Base-by-base conservation (phyloP, 2,329 filamentous ascomycete genomes). In the Pestalotiopsis sp. region DNA sequence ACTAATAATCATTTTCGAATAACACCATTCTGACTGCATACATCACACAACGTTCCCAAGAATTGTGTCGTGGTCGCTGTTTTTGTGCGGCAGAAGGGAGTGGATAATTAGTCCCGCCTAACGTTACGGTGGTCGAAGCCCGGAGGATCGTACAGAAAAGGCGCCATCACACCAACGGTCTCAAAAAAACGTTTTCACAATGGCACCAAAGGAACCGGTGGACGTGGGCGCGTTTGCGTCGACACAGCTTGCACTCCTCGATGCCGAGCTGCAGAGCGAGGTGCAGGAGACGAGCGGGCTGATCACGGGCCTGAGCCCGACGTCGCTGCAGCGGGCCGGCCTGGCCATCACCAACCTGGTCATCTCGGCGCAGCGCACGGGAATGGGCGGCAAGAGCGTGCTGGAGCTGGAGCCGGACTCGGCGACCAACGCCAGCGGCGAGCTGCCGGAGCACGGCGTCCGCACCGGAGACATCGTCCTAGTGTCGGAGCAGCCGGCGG, bases 301-400 rank as follows among this genome's bases (percentile, higher is more conserved):
- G 68, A 87, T 94, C 69, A 85, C 89, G 59, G 87, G 87, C 60
- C 89, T 92, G 78, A 89, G 90, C 62, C 93, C 93, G 4, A 83
- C 87, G 0, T 85, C 88, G 1, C 89, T 97, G 13, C 89, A 93
- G 76, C 90, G 92, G 69, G 92, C 92, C 5, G 93, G 93, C n/a
- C 86, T 94, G 56, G 93, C 93, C 40, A 85, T 96, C 74, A 89
- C 90, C 17, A 95, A 95, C 79, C 88, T 98, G 9, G 83, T 88
- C 40, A 83, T 97, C 41, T 84, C 87, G 12, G 91, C 92, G 20
- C 92, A 93, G 77, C 91, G 95, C 38, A 99, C 96, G 0, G 96
- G 96, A 0, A 85, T 98, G 49, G 96, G 95, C 17, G 96, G 96
- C n/a, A 93, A 94, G 72, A 94, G 93, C 0, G 92, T 99, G 1